A percentile compares a stretch with the other conserved stretches of the same genome.
phyloP scores from a whole-genome alignment of 106 monocot genomes.

The Hemerocallis citrina region DNA sequence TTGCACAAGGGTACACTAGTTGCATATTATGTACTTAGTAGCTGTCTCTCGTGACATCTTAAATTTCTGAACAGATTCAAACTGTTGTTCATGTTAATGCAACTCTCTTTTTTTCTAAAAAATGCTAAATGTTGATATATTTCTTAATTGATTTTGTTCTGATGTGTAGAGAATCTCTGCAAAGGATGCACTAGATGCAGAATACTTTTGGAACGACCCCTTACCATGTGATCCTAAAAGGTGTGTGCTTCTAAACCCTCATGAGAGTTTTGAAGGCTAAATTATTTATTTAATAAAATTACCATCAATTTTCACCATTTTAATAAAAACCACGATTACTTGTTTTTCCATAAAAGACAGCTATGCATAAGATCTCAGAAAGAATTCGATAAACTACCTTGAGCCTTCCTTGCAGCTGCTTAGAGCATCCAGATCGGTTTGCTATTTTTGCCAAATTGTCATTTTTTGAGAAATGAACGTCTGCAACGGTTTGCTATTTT shows the following conservation, averaged over 20 bases:
- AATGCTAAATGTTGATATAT: background rate
- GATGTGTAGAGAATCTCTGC: constrained; percentile 75
- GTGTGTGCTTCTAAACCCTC: constrained; percentile 15
- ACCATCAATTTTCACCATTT: background rate
- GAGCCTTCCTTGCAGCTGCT: too few relatives aligned
- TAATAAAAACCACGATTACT: background rate
- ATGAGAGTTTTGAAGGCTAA: too few relatives aligned
- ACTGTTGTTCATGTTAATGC: background rate
- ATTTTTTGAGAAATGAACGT: too few relatives aligned
- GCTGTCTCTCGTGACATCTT: background rate
- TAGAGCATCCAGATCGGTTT: too few relatives aligned
- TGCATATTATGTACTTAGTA: too few relatives aligned
- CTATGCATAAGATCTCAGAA: background rate
- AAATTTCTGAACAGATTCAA: background rate
- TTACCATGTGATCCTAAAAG: constrained; percentile 96
- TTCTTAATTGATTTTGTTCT: background rate
- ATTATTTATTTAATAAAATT: background rate
- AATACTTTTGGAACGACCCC: constrained; percentile 92
- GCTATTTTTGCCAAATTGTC: too few relatives aligned
- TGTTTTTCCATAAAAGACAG: background rate
- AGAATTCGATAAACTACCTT: too few relatives aligned
- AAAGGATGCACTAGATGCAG: constrained; percentile 91
- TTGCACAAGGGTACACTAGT: too few relatives aligned
- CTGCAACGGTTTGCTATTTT: too few relatives aligned
- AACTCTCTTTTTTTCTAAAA: background rate